phyloP scores from a whole-genome alignment of 2,329 filamentous ascomycete species.

The Fusarium graminum region DNA sequence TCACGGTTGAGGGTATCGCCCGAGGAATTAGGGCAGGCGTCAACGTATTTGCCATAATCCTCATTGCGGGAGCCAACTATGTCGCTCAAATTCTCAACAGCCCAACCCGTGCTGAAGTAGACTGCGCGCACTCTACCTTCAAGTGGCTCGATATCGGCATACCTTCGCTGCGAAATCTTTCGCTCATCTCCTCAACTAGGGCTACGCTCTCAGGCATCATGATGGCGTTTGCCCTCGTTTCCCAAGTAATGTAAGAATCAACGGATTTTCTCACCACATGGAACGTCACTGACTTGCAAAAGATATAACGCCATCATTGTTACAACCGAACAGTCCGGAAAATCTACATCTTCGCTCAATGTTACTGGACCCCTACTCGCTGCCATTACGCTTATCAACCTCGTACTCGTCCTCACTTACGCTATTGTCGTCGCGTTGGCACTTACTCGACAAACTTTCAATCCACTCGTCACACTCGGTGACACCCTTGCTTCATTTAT shows the following conservation, averaged over 20 bases:
- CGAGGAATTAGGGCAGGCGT: slow-evolving; percentile 60
- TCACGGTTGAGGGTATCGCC: slow-evolving; percentile 53
- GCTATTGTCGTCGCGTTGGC: slow-evolving; percentile 57
- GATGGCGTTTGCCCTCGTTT: slow-evolving; percentile 58
- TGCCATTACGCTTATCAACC: slow-evolving; percentile 56
- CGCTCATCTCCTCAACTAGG: slow-evolving; percentile 58
- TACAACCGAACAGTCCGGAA: slow-evolving; percentile 49
- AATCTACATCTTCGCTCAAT: slow-evolving; percentile 48
- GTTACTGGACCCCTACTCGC: slow-evolving; percentile 58
- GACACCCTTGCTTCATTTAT: slow-evolving; percentile 66
- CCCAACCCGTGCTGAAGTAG: slow-evolving; percentile 64
- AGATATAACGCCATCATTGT: slow-evolving; percentile 67
- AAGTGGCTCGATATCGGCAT: slow-evolving; percentile 68
- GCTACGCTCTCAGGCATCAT: slow-evolving; percentile 56
- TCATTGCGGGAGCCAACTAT: slow-evolving; percentile 66
- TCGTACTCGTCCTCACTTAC: slow-evolving; percentile 59
- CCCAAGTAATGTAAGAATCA: slow-evolving; percentile 64
- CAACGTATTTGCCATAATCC: slow-evolving; percentile 58
- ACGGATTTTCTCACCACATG: neutral
- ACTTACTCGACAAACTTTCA: slow-evolving; percentile 53
- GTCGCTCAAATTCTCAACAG: slow-evolving; percentile 67
- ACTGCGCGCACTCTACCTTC: slow-evolving; percentile 59
- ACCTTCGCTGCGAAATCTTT: slow-evolving; percentile 64
- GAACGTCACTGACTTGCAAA: slow-evolving; percentile 11
- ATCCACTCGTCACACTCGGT: slow-evolving; percentile 63